These are phyloP conservation scores for Dalechampia spathulata DNA, from an alignment of 441 rosid genomes.

Conservation along the genomic window DNA sequence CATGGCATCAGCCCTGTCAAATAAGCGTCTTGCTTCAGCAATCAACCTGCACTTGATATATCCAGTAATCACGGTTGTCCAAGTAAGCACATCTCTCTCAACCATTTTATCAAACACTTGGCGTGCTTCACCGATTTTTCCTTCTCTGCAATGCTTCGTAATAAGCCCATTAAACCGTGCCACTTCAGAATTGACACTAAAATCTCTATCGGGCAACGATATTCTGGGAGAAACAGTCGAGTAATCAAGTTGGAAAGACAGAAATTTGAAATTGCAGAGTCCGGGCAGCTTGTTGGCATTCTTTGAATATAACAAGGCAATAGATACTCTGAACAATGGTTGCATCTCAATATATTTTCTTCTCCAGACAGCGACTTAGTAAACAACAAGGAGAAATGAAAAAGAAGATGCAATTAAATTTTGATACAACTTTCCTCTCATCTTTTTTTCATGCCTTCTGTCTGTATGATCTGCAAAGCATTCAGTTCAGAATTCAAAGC, in stretches of 20 bases:
- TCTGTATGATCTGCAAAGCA: too few species aligned
- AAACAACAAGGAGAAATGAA: too few species aligned
- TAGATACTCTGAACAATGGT: neutral
- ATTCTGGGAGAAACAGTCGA: slow-evolving; percentile 5
- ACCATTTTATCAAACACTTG: slow-evolving; percentile 46
- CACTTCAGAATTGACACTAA: slow-evolving; percentile 20
- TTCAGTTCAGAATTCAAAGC: too few species aligned
- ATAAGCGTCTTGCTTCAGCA: slow-evolving; percentile 49
- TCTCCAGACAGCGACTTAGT: too few species aligned
- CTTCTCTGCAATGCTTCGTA: slow-evolving; percentile 34
- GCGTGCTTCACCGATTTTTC: slow-evolving; percentile 42
- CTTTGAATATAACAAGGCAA: neutral
- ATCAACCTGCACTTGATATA: slow-evolving; percentile 43
- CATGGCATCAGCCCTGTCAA: slow-evolving; percentile 39
- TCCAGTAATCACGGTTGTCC: slow-evolving; percentile 58
- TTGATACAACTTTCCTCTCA: too few species aligned
- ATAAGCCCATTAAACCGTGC: slow-evolving; percentile 43
- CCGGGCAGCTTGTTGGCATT: neutral
- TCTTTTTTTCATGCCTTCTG: too few species aligned
- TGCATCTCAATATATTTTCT: slow-evolving; percentile 11
- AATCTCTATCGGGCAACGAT: slow-evolving; percentile 15
- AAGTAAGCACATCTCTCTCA: slow-evolving; percentile 46
- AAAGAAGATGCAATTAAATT: too few species aligned
- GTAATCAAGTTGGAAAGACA: neutral
- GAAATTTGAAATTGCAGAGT: neutral